phyloP scores from a whole-genome alignment of 257 asterid species.

The Solanum dulcamara region DNA sequence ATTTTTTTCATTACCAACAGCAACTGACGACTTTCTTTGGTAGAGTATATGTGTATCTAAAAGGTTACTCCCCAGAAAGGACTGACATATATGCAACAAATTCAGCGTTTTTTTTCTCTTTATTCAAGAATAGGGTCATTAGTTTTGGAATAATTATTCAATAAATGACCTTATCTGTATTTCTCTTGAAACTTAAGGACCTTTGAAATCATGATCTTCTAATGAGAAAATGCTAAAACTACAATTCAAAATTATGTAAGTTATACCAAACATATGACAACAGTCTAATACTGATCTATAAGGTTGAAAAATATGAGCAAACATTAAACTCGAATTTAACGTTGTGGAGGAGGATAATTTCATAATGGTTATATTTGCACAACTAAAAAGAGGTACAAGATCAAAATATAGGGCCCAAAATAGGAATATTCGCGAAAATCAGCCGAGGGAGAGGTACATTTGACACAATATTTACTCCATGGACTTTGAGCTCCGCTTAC shows the following conservation, averaged over 20 bases:
- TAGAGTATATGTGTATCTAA: too few relatives aligned
- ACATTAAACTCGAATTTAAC: neutral
- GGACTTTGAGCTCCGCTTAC: conserved; percentile 19
- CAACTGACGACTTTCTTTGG: neutral
- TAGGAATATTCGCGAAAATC: neutral
- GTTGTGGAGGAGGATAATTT: neutral
- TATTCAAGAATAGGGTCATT: too few relatives aligned
- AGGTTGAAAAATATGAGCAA: neutral
- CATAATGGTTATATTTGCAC: accelerated
- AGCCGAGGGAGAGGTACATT: neutral
- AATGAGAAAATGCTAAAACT: too few relatives aligned
- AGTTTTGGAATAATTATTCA: too few relatives aligned
- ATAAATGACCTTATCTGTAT: too few relatives aligned
- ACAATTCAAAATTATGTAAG: neutral
- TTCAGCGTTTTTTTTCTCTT: too few relatives aligned
- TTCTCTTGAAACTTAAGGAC: neutral
- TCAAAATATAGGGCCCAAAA: neutral
- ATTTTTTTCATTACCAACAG: neutral
- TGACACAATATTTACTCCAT: conserved; percentile 14
- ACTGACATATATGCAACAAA: too few relatives aligned
- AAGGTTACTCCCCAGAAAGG: too few relatives aligned
- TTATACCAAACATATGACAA: neutral
- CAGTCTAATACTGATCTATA: too few relatives aligned
- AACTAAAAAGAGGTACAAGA: neutral
- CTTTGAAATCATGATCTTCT: neutral